phyloP scores from a whole-genome alignment of 768 basidiomycete species.

The Termitomyces heimii region DNA sequence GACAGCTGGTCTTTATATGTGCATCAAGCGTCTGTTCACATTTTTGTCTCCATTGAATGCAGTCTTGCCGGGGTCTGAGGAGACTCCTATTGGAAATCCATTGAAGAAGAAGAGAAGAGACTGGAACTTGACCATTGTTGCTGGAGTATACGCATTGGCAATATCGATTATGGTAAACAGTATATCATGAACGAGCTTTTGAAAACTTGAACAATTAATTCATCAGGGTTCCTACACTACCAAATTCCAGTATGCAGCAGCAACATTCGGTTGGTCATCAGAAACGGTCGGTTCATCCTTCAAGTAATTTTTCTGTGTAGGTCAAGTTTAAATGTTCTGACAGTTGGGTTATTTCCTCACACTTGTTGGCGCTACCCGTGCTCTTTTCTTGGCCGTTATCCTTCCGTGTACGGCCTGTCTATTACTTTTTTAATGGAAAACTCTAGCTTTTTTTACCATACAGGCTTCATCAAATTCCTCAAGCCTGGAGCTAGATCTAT shows the following conservation, averaged over 20 bases:
- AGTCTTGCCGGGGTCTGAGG: conserved; percentile 41
- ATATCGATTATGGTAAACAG: conserved; percentile 40
- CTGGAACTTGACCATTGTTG: conserved; percentile 61
- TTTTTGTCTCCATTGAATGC: conserved; percentile 72
- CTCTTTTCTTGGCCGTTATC: conserved; percentile 46
- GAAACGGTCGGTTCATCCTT: conserved; percentile 42
- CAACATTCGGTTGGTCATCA: conserved; percentile 60
- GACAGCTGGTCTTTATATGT: conserved; percentile 24
- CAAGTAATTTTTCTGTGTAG: not conserved
- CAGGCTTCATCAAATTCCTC: conserved; percentile 51
- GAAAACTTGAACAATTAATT: not conserved
- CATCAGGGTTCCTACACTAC: conserved; percentile 49
- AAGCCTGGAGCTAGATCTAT: conserved; percentile 32
- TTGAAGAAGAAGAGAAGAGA: conserved; percentile 40
- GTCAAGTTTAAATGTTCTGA: not conserved
- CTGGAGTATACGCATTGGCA: conserved; percentile 43
- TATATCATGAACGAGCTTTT: not conserved
- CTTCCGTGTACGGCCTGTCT: conserved; percentile 43
- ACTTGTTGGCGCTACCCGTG: conserved; percentile 44
- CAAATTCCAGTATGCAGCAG: conserved; percentile 61
- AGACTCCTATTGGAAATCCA: conserved; percentile 23
- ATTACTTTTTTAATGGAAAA: not conserved
- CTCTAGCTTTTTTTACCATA: not conserved
- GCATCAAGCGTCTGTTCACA: conserved; percentile 41
- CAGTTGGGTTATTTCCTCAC: conserved; percentile 76